Percentiles rank a stretch among this genome's conserved stretches.
Evolutionary conservation across 805 yeast genomes (phyloP).

Genomic region (Barnettozyma populi): DNA sequence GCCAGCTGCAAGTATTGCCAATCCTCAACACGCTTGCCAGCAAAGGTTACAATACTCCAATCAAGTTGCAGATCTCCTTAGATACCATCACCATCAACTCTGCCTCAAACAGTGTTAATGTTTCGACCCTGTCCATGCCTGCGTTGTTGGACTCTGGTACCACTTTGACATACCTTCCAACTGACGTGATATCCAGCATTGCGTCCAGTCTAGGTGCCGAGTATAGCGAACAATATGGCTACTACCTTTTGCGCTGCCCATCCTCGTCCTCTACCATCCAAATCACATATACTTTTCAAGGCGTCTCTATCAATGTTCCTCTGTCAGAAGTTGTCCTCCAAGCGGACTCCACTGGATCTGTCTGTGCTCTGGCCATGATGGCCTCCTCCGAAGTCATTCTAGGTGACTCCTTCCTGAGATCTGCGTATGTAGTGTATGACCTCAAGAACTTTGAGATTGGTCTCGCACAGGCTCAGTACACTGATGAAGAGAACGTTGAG

Average conservation of each 20-base stretch:
- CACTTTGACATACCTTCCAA: conserved; percentile 41
- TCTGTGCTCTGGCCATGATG: conserved; percentile 6
- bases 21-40: conserved; percentile 29
- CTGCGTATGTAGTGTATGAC: conserved; percentile 52
- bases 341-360: conserved; percentile 11
- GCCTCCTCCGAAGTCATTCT: conserved; percentile 26
- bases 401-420: conserved; percentile 39
- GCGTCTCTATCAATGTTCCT: conserved; percentile 49
- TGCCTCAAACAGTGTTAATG: conserved; percentile 1
- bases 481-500: conserved; percentile 37
- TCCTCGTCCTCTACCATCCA: conserved; percentile 15
- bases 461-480: conserved; percentile 40
- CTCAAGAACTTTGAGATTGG: conserved; percentile 39
- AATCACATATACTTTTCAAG: conserved; percentile 44
- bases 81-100: conserved; percentile 12
- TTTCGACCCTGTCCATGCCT: conserved; percentile 7
- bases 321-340: conserved; percentile 20
- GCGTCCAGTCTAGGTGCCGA: conserved; percentile 38
- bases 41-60: conserved; percentile 30
- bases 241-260: conserved; percentile 44
- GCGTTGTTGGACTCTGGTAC: conserved; percentile 44
- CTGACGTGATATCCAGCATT: conserved; percentile 28
- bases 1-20: conserved; percentile 45
- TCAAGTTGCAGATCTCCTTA: conserved; percentile 45
- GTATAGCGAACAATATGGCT: conserved; percentile 37